A percentile compares a stretch with the other conserved stretches of the same genome.
phyloP scores from a whole-genome alignment of 208 protist species.

The Trypanosoma caninum region DNA sequence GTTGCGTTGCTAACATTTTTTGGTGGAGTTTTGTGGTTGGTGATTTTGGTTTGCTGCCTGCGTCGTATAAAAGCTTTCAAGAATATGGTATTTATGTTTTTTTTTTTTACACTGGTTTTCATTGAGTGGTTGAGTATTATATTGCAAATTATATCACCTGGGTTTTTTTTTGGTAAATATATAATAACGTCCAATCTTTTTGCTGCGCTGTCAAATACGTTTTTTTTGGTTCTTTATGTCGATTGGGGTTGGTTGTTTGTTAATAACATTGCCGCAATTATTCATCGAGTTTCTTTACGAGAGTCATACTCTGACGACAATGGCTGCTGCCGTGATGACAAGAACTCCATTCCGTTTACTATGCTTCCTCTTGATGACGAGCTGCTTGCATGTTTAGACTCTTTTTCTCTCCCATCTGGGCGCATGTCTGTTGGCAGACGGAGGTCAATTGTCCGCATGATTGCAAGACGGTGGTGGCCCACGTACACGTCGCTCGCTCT shows the following conservation, averaged over 20 bases:
- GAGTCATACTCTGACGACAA: not conserved
- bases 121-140: constrained; percentile 12
- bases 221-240: constrained; percentile 9
- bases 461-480: constrained; percentile 10
- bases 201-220: constrained; percentile 5
- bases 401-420: not conserved
- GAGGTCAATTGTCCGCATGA: not conserved
- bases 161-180: not conserved
- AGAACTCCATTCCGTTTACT: not conserved
- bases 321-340: not conserved
- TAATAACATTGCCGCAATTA: constrained; percentile 13
- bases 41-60: constrained; percentile 1
- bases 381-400: not conserved
- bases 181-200: not conserved
- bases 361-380: constrained; percentile 13
- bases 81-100: not conserved
- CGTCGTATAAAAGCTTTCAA: not conserved
- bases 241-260: constrained; percentile 23
- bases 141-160: not conserved
- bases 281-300: not conserved
- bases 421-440: not conserved
- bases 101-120: constrained; percentile 1
- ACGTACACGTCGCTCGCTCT: constrained; percentile 12
- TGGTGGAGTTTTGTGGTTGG: not conserved
- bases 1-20: not conserved